Evolutionary conservation across 73 alveolate species (phyloP), one percentile per base, ranked within the genome.

Genomic region (Diophrys sp.): DNA sequence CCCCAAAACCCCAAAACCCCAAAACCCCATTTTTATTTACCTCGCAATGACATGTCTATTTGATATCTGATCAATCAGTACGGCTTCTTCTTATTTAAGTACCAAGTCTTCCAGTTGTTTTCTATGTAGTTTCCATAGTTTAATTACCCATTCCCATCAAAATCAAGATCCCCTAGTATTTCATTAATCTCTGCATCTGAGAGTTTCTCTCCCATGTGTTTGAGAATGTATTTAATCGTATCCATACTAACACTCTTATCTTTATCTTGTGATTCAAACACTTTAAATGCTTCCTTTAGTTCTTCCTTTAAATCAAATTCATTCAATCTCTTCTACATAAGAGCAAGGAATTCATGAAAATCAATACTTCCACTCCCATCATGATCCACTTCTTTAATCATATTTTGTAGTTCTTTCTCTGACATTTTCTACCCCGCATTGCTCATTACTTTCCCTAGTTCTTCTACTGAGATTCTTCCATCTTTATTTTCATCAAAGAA

Each of bases 91-190:
- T n/a, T n/a, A n/a, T n/a, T n/a, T n/a, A n/a, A n/a, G n/a, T n/a
- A n/a, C n/a, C n/a, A n/a, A n/a, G n/a, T n/a, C n/a, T n/a, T n/a
- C n/a, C n/a, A n/a, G n/a, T n/a, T n/a, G n/a, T n/a, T 62, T 24
- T 62, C 25, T 23, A 62, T 62, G 77, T 92, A 94, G 68, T 89
- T 96, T 25, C 92, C 96, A 85, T 86, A 89, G 14, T 90, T 94
- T 31, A 96, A 92, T 56, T 87, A 88, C 14, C 99, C 99, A n/a
- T n/a, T n/a, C 84, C 94, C 99, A 14, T 96, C 98, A 77, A 94
- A 78, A 78, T 95, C 98, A 30, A 97, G 98, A 87, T 94, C 99
- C 32, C 95, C 88, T 23, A 86, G 80, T 94, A 90, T 90, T 53
- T 90, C 96, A 23, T 81, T 87, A 31, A 90, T 62, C 71, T 90